These are phyloP conservation scores for Suillus discolor DNA, from an alignment of 768 basidiomycete genomes.

Conservation along the genomic window DNA sequence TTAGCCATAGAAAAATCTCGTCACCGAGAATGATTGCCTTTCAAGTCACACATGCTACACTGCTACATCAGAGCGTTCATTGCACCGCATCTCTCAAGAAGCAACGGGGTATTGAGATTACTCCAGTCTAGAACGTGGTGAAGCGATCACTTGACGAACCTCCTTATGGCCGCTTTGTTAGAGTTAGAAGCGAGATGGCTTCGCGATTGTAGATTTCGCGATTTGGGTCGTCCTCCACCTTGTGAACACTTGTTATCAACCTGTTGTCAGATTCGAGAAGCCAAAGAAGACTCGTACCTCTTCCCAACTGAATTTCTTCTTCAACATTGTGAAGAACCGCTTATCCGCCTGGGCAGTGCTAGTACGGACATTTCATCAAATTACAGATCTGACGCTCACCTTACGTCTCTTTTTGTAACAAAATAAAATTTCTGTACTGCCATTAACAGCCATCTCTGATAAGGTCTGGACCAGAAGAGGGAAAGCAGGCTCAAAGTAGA, in stretches of 20 bases:
- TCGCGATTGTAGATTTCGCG: conserved; percentile 60
- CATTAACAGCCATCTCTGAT: conserved; percentile 53
- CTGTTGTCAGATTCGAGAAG: conserved; percentile 4
- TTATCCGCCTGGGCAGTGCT: conserved; percentile 69
- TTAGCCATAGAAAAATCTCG: not conserved
- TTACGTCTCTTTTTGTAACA: conserved; percentile 95
- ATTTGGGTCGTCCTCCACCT: conserved; percentile 70
- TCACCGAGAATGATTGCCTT: not conserved
- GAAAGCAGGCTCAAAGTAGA: conserved; percentile 94
- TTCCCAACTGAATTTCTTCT: conserved; percentile 74
- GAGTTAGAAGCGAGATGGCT: conserved; percentile 61
- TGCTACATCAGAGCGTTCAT: not conserved
- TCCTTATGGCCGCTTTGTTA: conserved; percentile 21
- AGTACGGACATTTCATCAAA: conserved; percentile 7
- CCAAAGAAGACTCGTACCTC: conserved; percentile 45
- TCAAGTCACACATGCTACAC: not conserved
- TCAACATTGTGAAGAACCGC: conserved; percentile 80
- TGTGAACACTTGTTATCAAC: conserved; percentile 6
- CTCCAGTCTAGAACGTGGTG: not conserved
- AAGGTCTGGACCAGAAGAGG: conserved; percentile 84
- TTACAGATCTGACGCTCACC: conserved; percentile 39
- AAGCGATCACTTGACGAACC: conserved; percentile 1
- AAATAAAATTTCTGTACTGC: conserved; percentile 73
- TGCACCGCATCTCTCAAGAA: not conserved
- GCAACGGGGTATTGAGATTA: not conserved